These are phyloP conservation scores for Solanum paucissectum DNA, from an alignment of 257 asterid species.

Conservation along the genomic window DNA sequence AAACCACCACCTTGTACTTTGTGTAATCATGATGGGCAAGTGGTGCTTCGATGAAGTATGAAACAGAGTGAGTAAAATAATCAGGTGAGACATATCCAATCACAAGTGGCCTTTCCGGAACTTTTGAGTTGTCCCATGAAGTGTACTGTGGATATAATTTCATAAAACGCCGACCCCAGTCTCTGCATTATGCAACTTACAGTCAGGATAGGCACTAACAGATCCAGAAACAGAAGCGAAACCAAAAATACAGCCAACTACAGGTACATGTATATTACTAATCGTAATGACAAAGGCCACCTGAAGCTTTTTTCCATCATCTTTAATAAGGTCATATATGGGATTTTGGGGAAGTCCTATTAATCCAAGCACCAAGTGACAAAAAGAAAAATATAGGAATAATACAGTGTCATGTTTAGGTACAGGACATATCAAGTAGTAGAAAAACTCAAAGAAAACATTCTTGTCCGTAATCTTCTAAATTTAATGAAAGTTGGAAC, in stretches of 20 bases:
- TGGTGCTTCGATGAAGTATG: slow-evolving; percentile 94
- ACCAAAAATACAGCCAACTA: background rate
- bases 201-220: slow-evolving; percentile 1
- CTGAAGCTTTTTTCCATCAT: background rate
- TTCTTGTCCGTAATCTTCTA: background rate
- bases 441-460: background rate
- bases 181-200: slow-evolving; percentile 48
- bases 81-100: slow-evolving; percentile 99
- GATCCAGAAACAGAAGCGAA: background rate
- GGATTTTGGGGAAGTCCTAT: background rate
- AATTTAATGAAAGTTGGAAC: background rate
- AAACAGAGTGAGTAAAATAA: slow-evolving; percentile 97
- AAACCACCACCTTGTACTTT: slow-evolving; percentile 83
- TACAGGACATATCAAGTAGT: background rate
- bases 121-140: slow-evolving; percentile 89
- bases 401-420: background rate
- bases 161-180: slow-evolving; percentile 98
- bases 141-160: slow-evolving; percentile 67
- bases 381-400: background rate
- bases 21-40: slow-evolving; percentile 63
- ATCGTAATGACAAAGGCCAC: background rate
- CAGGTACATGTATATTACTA: background rate
- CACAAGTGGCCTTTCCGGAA: slow-evolving; percentile 74
- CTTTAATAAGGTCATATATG: background rate
- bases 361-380: background rate